Evolutionary conservation across 2,329 filamentous ascomycete species (phyloP), one percentile per base, ranked within the genome.

Genomic region (Pseudohalonectria lignicola): DNA sequence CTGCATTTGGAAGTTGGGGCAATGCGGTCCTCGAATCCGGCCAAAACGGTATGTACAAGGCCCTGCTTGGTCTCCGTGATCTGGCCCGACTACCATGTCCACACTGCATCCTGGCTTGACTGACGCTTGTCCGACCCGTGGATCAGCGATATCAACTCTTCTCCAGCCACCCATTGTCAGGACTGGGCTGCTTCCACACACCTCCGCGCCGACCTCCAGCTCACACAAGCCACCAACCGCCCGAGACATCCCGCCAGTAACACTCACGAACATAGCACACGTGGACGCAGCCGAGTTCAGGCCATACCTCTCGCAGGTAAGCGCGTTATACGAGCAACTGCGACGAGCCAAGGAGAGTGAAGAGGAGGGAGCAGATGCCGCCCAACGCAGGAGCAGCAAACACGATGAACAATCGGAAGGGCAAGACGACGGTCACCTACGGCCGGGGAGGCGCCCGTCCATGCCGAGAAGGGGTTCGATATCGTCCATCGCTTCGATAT

Each of bases 91-190:
- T 40, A 28, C 36, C 37, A 34, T 40, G 16, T 20, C 39, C 39
- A 11, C n/a, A n/a, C n/a, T n/a, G n/a, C n/a, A n/a, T n/a, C n/a
- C n/a, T n/a, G n/a, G n/a, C n/a, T n/a, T n/a, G n/a, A n/a, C n/a
- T n/a, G n/a, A n/a, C n/a, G n/a, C n/a, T n/a, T n/a, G n/a, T n/a
- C n/a, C n/a, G n/a, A n/a, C n/a, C n/a, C n/a, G n/a, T n/a, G n/a
- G n/a, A n/a, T n/a, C 45, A 86, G 83, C 92, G 44, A 96, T 96
- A 49, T 94, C 88, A 8, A 94, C 86, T 1, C 71, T 96, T n/a
- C 73, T 96, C 4, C 85, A 94, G 53, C 82, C 86, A 20, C 86
- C 90, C 4, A 94, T 94, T 47, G 78, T 93, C 41, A 78, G 90
- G 46, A 94, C 88, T 2, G 88, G 90, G 40, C 72, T 94, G 36